phyloP scores from a whole-genome alignment of 2,329 filamentous ascomycete genomes.

The Fusarium musae region DNA sequence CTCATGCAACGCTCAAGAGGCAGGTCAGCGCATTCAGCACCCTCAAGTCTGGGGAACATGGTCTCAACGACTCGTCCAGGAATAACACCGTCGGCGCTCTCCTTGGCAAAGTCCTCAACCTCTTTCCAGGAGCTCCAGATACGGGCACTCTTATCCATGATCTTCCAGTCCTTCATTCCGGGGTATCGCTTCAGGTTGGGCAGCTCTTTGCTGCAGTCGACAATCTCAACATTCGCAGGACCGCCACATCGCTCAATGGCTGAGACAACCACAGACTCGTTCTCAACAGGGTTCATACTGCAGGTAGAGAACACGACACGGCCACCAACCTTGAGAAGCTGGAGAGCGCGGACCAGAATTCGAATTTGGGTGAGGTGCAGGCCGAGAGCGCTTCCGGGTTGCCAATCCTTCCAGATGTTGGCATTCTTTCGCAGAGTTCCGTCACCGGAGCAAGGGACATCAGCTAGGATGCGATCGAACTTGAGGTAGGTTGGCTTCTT shows the following conservation, averaged over 20 bases:
- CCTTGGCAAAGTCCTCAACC: conserved; percentile 75
- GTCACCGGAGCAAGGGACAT: conserved; percentile 97
- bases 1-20: conserved; percentile 92
- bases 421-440: conserved; percentile 94
- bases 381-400: conserved; percentile 84
- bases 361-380: conserved; percentile 87
- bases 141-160: conserved; percentile 86
- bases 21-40: conserved; percentile 67
- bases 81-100: conserved; percentile 62
- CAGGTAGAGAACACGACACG: conserved; percentile 98
- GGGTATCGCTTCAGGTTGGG: conserved; percentile 79
- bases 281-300: conserved; percentile 98
- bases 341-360: conserved; percentile 90
- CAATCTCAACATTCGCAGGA: conserved; percentile 78
- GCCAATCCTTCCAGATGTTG: conserved; percentile 96
- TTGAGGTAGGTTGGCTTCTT: conserved; percentile 81
- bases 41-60: conserved; percentile 80
- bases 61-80: conserved; percentile 77
- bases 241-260: conserved; percentile 94
- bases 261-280: conserved; percentile 89
- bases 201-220: conserved; percentile 84
- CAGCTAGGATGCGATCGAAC: conserved; percentile 95
- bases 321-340: conserved; percentile 95
- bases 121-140: conserved; percentile 87
- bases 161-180: conserved; percentile 84